Conservation (phyloP, 169 alveolate species). For the Babesia divergens region DNA sequence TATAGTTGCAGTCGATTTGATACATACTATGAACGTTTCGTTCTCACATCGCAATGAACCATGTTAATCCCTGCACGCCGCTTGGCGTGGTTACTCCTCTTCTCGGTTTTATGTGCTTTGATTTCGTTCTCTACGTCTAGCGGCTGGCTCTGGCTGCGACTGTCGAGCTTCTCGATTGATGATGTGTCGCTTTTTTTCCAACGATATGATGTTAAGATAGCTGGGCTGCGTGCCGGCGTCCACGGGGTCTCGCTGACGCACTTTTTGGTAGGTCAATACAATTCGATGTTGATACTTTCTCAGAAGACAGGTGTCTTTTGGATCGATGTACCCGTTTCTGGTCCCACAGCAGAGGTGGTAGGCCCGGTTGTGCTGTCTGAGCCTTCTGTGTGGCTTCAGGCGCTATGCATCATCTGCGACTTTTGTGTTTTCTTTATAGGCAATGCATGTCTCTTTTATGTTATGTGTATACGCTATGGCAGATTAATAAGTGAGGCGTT, state of each 20-base stretch:
- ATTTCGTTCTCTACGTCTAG: not conserved
- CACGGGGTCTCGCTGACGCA: not conserved
- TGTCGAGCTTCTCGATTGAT: not conserved
- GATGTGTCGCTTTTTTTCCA: slow-evolving; percentile 11
- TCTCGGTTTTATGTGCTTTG: not conserved
- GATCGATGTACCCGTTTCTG: not conserved
- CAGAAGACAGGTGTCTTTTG: not conserved
- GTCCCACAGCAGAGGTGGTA: not conserved
- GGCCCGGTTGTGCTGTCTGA: not conserved
- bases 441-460: not conserved
- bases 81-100: slow-evolving; percentile 10
- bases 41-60: slow-evolving; percentile 14
- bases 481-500: slow-evolving; percentile 13
- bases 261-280: not conserved
- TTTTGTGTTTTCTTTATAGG: not conserved
- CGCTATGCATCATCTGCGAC: not conserved
- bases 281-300: not conserved
- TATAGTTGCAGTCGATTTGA: no score
- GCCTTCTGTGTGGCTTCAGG: slow-evolving; percentile 12
- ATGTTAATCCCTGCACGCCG: slow-evolving; percentile 12
- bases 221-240: not conserved
- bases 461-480: slow-evolving; percentile 29
- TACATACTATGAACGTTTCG: no score
- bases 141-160: not conserved
- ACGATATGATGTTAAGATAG: not conserved